Evolutionary conservation across 768 basidiomycete species (phyloP).

Genomic region (Ephemerocybe angulata): DNA sequence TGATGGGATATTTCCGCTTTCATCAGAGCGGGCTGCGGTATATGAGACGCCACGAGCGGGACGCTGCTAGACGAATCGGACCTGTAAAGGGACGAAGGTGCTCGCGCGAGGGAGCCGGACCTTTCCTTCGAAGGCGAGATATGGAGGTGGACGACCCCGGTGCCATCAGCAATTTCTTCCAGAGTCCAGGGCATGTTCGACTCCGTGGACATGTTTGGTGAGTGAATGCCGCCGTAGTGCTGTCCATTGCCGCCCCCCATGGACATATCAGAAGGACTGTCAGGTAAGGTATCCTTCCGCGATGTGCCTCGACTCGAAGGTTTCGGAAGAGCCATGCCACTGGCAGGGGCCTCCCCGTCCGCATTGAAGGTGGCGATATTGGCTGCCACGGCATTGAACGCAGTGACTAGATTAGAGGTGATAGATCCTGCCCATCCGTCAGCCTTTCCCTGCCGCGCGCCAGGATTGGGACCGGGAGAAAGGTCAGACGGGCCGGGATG

Average conservation of each 20-base stretch:
- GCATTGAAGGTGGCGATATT: constrained; percentile 24
- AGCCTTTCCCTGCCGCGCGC: constrained; percentile 2
- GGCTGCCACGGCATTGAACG: constrained; percentile 48
- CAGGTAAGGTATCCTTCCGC: background rate
- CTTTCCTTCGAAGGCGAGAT: constrained; percentile 9
- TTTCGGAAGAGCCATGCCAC: constrained; percentile 8
- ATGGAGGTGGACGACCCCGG: constrained; percentile 36
- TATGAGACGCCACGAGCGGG: background rate
- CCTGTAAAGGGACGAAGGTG: background rate
- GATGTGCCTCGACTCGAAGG: constrained; percentile 10
- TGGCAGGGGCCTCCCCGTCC: constrained; percentile 3
- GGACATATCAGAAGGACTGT: constrained; percentile 2
- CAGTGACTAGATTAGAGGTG: constrained; percentile 42
- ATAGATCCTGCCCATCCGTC: constrained; percentile 42
- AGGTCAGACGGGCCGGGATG: background rate
- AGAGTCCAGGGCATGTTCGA: constrained; percentile 30
- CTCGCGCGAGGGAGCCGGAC: background rate
- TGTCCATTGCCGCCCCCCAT: background rate
- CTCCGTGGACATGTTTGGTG: background rate
- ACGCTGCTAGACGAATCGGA: background rate
- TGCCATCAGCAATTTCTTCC: constrained; percentile 37
- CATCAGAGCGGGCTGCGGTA: background rate
- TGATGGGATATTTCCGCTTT: constrained; percentile 3
- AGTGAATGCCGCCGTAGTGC: constrained; percentile 8
- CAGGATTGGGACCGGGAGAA: constrained; percentile 10